phyloP scores from a whole-genome alignment of 2,329 filamentous ascomycete species.

The Plenodomus tracheiphilus region DNA sequence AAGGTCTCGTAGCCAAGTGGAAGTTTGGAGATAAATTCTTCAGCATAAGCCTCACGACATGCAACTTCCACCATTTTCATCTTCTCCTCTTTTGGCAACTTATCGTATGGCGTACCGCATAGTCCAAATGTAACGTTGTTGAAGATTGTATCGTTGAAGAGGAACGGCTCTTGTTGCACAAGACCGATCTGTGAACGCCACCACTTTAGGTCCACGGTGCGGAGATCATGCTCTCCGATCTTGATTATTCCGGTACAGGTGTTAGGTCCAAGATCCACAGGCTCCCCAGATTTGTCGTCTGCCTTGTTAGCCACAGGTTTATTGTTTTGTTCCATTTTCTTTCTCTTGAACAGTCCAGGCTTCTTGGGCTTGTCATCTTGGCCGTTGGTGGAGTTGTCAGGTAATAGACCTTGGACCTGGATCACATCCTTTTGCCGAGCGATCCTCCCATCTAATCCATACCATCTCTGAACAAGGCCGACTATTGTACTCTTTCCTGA shows the following conservation, averaged over 20 bases:
- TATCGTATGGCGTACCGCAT: slow-evolving; percentile 51
- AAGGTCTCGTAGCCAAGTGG: slow-evolving; percentile 69
- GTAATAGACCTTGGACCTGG: background rate
- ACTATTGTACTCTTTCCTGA: slow-evolving; percentile 76
- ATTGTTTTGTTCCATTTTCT: slow-evolving; percentile 2
- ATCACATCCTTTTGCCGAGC: slow-evolving; percentile 9
- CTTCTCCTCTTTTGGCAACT: slow-evolving; percentile 60
- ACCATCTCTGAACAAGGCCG: slow-evolving; percentile 72
- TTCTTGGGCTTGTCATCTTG: slow-evolving; percentile 16
- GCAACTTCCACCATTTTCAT: slow-evolving; percentile 54
- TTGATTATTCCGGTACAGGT: slow-evolving; percentile 39
- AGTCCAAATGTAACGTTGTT: slow-evolving; percentile 46
- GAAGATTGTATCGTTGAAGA: slow-evolving; percentile 47
- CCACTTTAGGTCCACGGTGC: slow-evolving; percentile 46
- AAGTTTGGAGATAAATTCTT: slow-evolving; percentile 43
- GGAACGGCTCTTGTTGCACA: slow-evolving; percentile 47
- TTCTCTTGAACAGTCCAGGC: slow-evolving; percentile 12
- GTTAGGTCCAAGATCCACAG: slow-evolving; percentile 27
- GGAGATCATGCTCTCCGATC: slow-evolving; percentile 34
- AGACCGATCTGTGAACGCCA: slow-evolving; percentile 52
- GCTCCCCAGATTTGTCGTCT: slow-evolving; percentile 15
- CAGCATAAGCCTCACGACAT: slow-evolving; percentile 44
- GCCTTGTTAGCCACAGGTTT: background rate
- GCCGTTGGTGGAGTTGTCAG: background rate
- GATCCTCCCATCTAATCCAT: slow-evolving; percentile 54